Evolutionary conservation across 768 basidiomycete species (phyloP).

Genomic region (Suillus fuscotomentosus): DNA sequence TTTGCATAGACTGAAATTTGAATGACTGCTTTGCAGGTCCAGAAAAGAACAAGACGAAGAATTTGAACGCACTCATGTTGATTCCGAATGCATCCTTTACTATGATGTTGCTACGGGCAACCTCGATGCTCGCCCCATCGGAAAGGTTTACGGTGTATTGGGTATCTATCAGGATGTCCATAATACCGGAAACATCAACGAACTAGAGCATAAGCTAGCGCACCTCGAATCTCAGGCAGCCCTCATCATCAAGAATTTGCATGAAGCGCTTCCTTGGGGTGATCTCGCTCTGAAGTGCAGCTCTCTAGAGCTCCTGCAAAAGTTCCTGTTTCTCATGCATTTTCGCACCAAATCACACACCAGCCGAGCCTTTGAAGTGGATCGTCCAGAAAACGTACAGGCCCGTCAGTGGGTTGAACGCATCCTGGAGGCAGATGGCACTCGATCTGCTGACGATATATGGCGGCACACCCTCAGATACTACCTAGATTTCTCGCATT

Average conservation of each 20-base stretch:
- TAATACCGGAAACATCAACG: conserved; percentile 20
- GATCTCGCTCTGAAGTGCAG: conserved; percentile 23
- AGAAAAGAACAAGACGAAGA: conserved; percentile 3
- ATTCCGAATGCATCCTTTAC: conserved; percentile 7
- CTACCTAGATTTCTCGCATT: conserved; percentile 32
- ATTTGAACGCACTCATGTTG: conserved; percentile 1
- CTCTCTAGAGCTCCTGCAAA: conserved; percentile 29
- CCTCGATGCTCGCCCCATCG: conserved; percentile 9
- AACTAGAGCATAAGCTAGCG: conserved; percentile 29
- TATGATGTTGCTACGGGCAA: conserved; percentile 10
- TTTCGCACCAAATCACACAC: conserved; percentile 23
- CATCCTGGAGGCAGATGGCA: conserved; percentile 17
- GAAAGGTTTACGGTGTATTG: conserved; percentile 10
- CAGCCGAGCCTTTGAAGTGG: conserved; percentile 26
- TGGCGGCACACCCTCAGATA: conserved; percentile 33
- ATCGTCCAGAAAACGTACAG: conserved; percentile 15
- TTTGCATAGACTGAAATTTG: background rate
- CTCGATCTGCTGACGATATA: conserved; percentile 21
- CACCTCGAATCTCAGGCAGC: conserved; percentile 29
- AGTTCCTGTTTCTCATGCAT: conserved; percentile 37
- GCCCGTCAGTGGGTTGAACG: conserved; percentile 22
- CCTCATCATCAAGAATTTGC: conserved; percentile 18
- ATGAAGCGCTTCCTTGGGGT: background rate
- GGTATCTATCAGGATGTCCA: conserved; percentile 28
- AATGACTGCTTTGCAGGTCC: conserved; percentile 2